phyloP scores from a whole-genome alignment of 2,329 filamentous ascomycete species.

The Aspergillus sergii region DNA sequence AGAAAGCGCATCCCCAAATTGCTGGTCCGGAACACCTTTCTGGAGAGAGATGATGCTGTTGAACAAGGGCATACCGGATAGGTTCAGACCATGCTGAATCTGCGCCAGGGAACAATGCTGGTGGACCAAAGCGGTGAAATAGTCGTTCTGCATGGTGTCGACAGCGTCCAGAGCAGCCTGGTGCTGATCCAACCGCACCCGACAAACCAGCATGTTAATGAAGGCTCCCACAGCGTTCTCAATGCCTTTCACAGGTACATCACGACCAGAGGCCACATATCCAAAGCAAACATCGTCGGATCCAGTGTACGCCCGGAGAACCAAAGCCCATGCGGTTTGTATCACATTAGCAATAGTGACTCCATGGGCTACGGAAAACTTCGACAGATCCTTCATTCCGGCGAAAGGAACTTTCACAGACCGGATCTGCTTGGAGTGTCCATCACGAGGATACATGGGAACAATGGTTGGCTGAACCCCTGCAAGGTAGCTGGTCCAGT shows the following conservation, averaged over 20 bases:
- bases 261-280: slow-evolving; percentile 43
- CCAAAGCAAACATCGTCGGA: slow-evolving; percentile 44
- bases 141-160: neutral
- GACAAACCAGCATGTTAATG: slow-evolving; percentile 12
- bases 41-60: slow-evolving; percentile 3
- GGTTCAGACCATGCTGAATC: neutral
- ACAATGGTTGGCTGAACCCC: neutral
- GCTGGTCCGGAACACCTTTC: neutral
- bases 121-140: neutral
- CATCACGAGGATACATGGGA: neutral
- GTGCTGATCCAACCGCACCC: neutral
- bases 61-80: neutral
- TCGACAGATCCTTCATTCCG: neutral
- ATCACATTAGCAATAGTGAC: slow-evolving; percentile 32
- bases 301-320: slow-evolving; percentile 37
- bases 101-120: slow-evolving; percentile 1
- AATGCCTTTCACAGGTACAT: slow-evolving; percentile 35
- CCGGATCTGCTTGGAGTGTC: neutral
- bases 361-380: neutral
- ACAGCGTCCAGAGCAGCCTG: neutral
- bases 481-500: slow-evolving; percentile 1
- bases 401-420: neutral
- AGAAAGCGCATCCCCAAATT: neutral
- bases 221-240: slow-evolving; percentile 39
- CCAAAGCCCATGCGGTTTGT: slow-evolving; percentile 42